Base-by-base conservation (phyloP, 2,329 filamentous ascomycete species). In the Hypomyces rosellus region DNA sequence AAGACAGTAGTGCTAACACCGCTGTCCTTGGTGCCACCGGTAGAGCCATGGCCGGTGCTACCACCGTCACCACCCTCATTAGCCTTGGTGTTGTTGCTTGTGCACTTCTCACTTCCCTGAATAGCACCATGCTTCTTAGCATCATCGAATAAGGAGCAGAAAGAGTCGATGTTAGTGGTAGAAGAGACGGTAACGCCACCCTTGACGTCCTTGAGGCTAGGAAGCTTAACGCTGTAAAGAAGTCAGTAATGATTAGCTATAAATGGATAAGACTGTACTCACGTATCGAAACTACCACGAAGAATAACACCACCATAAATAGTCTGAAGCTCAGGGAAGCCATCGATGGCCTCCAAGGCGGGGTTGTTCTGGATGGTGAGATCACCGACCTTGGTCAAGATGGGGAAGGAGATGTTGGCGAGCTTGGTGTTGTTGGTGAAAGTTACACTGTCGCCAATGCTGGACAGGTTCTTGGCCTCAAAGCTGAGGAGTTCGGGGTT, bases 311-410 rank as follows among this genome's bases (percentile, higher is more conserved):
- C 89, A 73, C 91, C 92, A 57, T 76, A 80, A 52, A 96, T 81
- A 49, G 74, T 80, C 64, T 80, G 65, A 25, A 99, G 80, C 57
- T 75, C 66, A 54, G 79, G 77, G 72, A 97, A 87, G 34, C 81
- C 82, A 57, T 79, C 70, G 50, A 96, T 76, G 54, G 73, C 66
- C 50, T 70, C 60, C 34, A 96, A 79, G 50, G 76, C 74, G 54
- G 89, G 88, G 84, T 97, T 96, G 82, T 96, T 95, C 71, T 88
- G 85, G 64, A 99, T 82, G 60, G 86, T 83, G 67, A 95, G 81
- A 67, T 86, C 89, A 73, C 89, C 91, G 49, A 72, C 78, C 58
- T 75, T 77, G 42, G 52, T 54, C 45, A 97, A 77, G 18, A 65
- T 43, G 44, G 86, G 84, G 71, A 95, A 80, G 53, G 85, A 83